Percentiles rank a stretch among this genome's conserved stretches.
These are phyloP conservation scores for Aspergillus felis DNA, from an alignment of 2,329 filamentous ascomycete genomes.

Conservation along the genomic window DNA sequence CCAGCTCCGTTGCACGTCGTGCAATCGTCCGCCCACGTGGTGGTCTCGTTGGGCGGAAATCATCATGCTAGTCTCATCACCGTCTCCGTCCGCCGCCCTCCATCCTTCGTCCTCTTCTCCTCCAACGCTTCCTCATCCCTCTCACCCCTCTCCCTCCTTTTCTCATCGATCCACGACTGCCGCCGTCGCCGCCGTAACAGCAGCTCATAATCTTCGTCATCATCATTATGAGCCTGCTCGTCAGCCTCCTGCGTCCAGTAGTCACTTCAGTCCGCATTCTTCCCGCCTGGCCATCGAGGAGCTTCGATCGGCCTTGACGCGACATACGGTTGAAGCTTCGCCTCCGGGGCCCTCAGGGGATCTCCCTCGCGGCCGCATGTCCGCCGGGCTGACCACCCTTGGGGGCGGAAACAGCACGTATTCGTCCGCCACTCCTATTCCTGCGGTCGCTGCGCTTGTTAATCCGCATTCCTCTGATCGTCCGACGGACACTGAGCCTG, in stretches of 20 bases:
- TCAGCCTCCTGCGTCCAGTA: conserved; percentile 18
- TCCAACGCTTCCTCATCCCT: conserved; percentile 13
- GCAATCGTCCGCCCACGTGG: conserved; percentile 37
- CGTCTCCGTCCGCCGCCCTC: conserved; percentile 38
- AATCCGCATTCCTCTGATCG: conserved; percentile 5
- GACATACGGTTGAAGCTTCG: conserved; percentile 35
- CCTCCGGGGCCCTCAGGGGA: conserved; percentile 32
- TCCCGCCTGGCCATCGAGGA: conserved; percentile 39
- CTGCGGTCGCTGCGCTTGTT: conserved; percentile 12
- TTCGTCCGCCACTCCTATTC: conserved; percentile 15
- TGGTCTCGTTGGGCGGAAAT: conserved; percentile 29
- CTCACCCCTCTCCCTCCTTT: conserved; percentile 16
- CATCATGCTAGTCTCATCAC: conserved; percentile 39
- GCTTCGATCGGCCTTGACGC: conserved; percentile 36
- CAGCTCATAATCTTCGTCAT: conserved; percentile 9
- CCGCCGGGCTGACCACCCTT: conserved; percentile 32
- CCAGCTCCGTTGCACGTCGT: conserved; percentile 25
- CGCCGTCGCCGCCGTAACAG: conserved; percentile 6
- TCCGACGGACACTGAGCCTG: conserved; percentile 9
- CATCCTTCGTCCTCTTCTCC: conserved; percentile 28
- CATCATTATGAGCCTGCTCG: conserved; percentile 30
- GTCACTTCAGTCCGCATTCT: conserved; percentile 31
- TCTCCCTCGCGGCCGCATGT: conserved; percentile 31
- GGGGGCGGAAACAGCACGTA: conserved; percentile 26
- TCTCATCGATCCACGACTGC: conserved; percentile 11